Conservation (phyloP, 805 yeast species). For the Geotrichum ghanense region DNA sequence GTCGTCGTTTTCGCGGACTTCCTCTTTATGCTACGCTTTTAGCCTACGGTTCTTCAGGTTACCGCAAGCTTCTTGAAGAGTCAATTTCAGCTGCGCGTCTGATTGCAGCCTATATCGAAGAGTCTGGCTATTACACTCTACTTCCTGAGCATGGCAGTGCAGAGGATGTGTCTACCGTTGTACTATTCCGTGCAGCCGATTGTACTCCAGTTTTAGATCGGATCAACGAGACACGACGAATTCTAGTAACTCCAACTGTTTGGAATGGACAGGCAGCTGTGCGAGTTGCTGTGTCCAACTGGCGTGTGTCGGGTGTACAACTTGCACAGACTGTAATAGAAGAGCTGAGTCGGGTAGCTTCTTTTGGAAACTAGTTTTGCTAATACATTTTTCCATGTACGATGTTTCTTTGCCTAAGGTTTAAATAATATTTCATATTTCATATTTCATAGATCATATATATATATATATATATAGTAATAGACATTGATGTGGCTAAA, state of each 20-base stretch:
- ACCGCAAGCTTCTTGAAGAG: slow-evolving; percentile 10
- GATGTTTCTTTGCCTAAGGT: too few relatives aligned
- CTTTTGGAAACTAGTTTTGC: too few relatives aligned
- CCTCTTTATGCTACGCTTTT: slow-evolving; percentile 14
- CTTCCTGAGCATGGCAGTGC: slow-evolving; percentile 6
- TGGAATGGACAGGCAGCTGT: slow-evolving; percentile 16
- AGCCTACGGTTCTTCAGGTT: slow-evolving; percentile 15
- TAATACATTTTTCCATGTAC: too few relatives aligned
- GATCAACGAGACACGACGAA: slow-evolving; percentile 11
- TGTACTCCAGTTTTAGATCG: slow-evolving; percentile 3
- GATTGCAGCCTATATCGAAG: slow-evolving; percentile 10
- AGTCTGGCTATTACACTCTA: slow-evolving; percentile 10
- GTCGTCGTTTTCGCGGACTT: slow-evolving; percentile 15
- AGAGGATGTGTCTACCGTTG: slow-evolving; percentile 10
- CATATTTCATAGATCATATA: too few relatives aligned
- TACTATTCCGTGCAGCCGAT: slow-evolving; percentile 12
- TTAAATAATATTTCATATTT: too few relatives aligned
- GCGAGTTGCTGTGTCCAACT: slow-evolving; percentile 16
- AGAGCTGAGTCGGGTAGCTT: not conserved
- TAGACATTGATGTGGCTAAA: too few relatives aligned
- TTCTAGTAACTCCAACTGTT: slow-evolving; percentile 13
- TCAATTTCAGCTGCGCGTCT: slow-evolving; percentile 8
- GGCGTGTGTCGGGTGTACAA: slow-evolving; percentile 8
- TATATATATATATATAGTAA: too few relatives aligned
- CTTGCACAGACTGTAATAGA: not conserved